phyloP scores from a whole-genome alignment of 1,284 basidiomycete species.

The Fomitopsis betulina region DNA sequence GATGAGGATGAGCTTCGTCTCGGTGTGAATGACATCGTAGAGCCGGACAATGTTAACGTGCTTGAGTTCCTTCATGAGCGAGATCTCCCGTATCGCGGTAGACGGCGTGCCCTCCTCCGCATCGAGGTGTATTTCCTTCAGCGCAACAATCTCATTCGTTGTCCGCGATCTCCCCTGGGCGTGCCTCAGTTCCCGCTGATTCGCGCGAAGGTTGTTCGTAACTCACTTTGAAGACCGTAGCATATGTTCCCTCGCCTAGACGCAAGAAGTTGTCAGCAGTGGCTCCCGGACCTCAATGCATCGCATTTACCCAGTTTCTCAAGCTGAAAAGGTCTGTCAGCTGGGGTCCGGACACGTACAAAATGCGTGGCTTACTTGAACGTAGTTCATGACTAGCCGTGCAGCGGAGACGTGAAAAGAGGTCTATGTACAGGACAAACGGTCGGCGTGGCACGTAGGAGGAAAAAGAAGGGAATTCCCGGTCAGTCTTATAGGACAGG shows the following conservation, averaged over 20 bases:
- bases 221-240: slow-evolving; percentile 85
- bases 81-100: slow-evolving; percentile 93
- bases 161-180: slow-evolving; percentile 78
- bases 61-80: slow-evolving; percentile 95
- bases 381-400: slow-evolving; percentile 51
- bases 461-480: not conserved
- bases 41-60: slow-evolving; percentile 95
- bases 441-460: not conserved
- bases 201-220: not conserved
- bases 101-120: slow-evolving; percentile 94
- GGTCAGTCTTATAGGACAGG: not conserved
- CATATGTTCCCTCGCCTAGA: slow-evolving; percentile 80
- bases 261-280: slow-evolving; percentile 3
- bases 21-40: slow-evolving; percentile 97
- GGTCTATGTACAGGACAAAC: not conserved
- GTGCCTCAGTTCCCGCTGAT: slow-evolving; percentile 1
- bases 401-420: not conserved
- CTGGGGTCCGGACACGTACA: not conserved
- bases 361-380: slow-evolving; percentile 44
- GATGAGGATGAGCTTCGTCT: slow-evolving; percentile 97
- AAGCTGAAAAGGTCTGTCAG: slow-evolving; percentile 41
- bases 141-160: slow-evolving; percentile 85
- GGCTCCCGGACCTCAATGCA: not conserved
- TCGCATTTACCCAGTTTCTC: slow-evolving; percentile 72
- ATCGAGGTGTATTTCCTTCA: slow-evolving; percentile 95